Conservation (phyloP, 2,329 filamentous ascomycete species). For the Drechslerella stenobrocha region DNA sequence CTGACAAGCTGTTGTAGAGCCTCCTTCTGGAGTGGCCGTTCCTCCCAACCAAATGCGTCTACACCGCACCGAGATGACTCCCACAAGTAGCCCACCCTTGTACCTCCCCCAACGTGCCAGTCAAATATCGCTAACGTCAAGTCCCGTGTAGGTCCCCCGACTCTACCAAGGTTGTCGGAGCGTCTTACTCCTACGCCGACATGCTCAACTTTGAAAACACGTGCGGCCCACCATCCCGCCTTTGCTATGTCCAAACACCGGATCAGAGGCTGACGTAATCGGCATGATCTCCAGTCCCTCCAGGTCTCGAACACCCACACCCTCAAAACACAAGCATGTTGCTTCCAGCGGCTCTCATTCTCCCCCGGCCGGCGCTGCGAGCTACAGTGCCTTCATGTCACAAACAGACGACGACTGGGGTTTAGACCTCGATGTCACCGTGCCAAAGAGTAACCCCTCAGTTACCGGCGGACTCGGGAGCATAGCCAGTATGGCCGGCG, state of each 20-base stretch:
- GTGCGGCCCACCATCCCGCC: constrained; percentile 58
- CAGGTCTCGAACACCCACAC: constrained; percentile 57
- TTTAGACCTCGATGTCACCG: constrained; percentile 68
- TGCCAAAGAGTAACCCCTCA: constrained; percentile 17
- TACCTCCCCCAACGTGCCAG: neutral
- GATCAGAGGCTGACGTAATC: constrained; percentile 20
- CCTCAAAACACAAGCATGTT: constrained; percentile 62
- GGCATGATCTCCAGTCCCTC: constrained; percentile 19
- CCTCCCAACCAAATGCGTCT: constrained; percentile 58
- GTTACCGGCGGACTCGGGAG: constrained; percentile 40
- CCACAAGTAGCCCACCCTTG: constrained; percentile 60
- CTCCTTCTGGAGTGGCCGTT: constrained; percentile 77
- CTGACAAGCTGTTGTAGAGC: constrained; percentile 29
- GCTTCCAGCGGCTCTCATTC: constrained; percentile 54
- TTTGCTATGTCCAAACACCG: constrained; percentile 5
- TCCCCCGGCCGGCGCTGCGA: constrained; percentile 63
- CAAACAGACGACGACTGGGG: constrained; percentile 83
- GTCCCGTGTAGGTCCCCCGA: constrained; percentile 50
- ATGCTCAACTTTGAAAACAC: constrained; percentile 83
- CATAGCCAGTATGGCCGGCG: constrained; percentile 45
- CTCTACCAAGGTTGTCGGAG: constrained; percentile 70
- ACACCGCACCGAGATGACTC: constrained; percentile 62
- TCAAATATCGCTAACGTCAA: constrained; percentile 7
- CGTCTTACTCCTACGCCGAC: constrained; percentile 94
- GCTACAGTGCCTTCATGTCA: constrained; percentile 78